Evolutionary conservation across 2,329 filamentous ascomycete species (phyloP), one percentile per base, ranked within the genome.

Genomic region (Zymoseptoria pseudotritici): DNA sequence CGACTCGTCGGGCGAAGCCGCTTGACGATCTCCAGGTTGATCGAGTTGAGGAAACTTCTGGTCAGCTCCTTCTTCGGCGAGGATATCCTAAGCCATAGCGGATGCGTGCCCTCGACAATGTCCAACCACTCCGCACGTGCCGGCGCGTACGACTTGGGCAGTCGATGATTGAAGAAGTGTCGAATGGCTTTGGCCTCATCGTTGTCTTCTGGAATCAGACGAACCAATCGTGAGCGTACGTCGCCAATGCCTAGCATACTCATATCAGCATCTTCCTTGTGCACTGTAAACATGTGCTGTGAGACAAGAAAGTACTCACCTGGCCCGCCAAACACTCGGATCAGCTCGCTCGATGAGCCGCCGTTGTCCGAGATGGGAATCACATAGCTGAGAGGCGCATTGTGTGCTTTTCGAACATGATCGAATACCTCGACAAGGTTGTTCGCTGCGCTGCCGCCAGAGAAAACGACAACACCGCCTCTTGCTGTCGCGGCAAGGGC

Each of bases 341-440:
- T 96, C 69, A 97, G 79, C 77, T 97, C 93, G 52, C 90, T 96
- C 2, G 91, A 95, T 67, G 90, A 95, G 49, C 93, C 93, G 54
- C 93, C 93, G 75, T 97, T 97, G 76, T 97, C 93, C 65, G 89
- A 94, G 72, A 97, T 96, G 42, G 93, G 93, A 56, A 97, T 96
- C 61, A 97, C 86, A 74, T 96, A 95, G 75, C 85, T 90, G 50
- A 95, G 77, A 2, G 82, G 78, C 70, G 87, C 88, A 50, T 82
- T 76, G 63, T 88, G 89, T 67, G 82, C 86, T 63, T 86, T 75
- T 26, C 78, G 74, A 4, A 84, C 75, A 21, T 77, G 74, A 60
- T 81, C 87, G 75, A 97, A 97, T 10, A 96, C 89, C 72, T 97
- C 93, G 50, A 97, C 93, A 4, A 97, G 83, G 69, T 83, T 95